A percentile compares a stretch with the other conserved stretches of the same genome.
Conservation (phyloP, 352 stramenopile species). For the Pythium oligandrum region DNA sequence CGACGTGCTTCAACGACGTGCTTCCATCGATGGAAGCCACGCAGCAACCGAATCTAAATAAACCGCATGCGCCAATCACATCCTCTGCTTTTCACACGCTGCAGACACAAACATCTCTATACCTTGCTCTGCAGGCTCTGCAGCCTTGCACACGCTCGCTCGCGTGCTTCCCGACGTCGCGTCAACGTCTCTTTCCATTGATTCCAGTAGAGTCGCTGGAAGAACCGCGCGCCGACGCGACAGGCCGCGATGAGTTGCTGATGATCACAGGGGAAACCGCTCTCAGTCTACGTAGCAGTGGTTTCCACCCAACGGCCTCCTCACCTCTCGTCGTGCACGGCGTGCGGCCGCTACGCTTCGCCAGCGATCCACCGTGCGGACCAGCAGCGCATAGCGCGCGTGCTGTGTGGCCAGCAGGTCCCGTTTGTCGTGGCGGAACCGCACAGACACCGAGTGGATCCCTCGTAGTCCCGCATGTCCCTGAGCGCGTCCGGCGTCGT, state of each 20-base stretch:
- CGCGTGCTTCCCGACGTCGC: constrained; percentile 2
- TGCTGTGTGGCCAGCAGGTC: constrained; percentile 23
- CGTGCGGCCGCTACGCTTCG: constrained; percentile 15
- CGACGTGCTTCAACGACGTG: too few species aligned
- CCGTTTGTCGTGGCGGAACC: constrained; percentile 3
- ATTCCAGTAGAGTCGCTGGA: constrained; percentile 28
- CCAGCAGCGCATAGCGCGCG: constrained; percentile 22
- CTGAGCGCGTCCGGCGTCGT: neutral
- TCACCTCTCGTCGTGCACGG: constrained; percentile 27
- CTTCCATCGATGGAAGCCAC: neutral
- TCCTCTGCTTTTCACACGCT: neutral
- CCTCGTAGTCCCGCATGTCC: neutral
- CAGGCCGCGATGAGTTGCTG: constrained; percentile 39
- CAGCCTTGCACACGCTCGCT: neutral
- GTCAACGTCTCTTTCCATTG: constrained; percentile 25
- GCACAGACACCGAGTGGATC: too few species aligned
- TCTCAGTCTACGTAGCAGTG: neutral
- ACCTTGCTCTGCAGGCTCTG: neutral
- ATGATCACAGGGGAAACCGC: neutral
- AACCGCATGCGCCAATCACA: neutral
- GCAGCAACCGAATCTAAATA: neutral
- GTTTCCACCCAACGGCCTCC: neutral
- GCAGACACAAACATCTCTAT: neutral
- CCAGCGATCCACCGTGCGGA: constrained; percentile 25
- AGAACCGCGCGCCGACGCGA: constrained; percentile 36